These are phyloP conservation scores for Vitis hybrid DNA, from an alignment of 177 flowering plant species.

Conservation along the genomic window DNA sequence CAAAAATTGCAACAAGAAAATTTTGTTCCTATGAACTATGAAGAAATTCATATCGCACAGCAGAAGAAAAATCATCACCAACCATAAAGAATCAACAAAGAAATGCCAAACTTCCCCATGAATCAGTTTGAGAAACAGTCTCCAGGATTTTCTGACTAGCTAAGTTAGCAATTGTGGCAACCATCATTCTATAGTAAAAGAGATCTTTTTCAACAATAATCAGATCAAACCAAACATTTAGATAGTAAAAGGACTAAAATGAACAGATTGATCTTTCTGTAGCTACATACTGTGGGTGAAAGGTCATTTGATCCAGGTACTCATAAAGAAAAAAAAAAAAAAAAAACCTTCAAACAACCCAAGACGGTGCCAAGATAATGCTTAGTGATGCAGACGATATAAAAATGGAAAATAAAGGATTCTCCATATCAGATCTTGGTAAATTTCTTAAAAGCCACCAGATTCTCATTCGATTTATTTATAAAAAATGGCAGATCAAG, in stretches of 20 bases:
- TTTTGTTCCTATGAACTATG: neutral
- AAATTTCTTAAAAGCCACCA: no score
- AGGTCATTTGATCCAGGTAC: no score
- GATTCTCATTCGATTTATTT: no score
- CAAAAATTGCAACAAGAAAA: no score
- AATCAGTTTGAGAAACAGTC: neutral
- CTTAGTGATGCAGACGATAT: neutral
- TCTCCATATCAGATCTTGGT: no score
- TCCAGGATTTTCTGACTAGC: no score
- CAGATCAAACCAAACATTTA: neutral
- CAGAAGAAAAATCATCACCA: neutral
- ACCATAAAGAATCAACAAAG: neutral
- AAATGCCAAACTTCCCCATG: neutral
- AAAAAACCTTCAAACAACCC: neutral
- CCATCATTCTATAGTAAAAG: neutral
- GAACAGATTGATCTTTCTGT: no score
- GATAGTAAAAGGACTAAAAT: no score
- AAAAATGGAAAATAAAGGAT: neutral
- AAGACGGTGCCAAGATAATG: neutral
- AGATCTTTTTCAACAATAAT: neutral
- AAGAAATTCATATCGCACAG: neutral
- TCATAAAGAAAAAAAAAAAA: neutral
- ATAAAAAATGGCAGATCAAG: neutral
- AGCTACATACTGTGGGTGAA: no score
- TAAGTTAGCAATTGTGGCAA: no score